phyloP scores from a whole-genome alignment of 2,329 filamentous ascomycete genomes.

The Exophiala mesophila region DNA sequence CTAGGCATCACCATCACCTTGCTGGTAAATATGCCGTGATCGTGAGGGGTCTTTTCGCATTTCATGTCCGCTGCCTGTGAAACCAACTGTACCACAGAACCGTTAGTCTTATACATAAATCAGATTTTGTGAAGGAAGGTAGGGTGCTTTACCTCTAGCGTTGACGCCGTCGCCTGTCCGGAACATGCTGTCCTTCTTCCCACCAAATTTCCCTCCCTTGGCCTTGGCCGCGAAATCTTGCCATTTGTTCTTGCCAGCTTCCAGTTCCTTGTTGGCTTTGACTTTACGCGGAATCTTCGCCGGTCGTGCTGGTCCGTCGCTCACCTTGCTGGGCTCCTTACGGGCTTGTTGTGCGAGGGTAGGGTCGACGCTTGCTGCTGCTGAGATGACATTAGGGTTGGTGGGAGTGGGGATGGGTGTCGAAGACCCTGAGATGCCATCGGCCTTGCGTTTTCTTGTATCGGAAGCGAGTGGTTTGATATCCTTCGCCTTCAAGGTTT shows the following conservation, averaged over 20 bases:
- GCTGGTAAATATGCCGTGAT: conserved; percentile 78
- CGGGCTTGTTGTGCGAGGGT: conserved; percentile 60
- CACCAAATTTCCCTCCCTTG: conserved; percentile 53
- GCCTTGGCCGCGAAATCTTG: conserved; percentile 81
- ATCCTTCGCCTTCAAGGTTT: conserved; percentile 76
- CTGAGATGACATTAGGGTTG: conserved; percentile 57
- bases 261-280: conserved; percentile 87
- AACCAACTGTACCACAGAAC: conserved; percentile 66
- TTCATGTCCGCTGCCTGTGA: conserved; percentile 87
- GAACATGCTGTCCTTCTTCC: conserved; percentile 95
- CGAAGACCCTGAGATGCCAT: conserved; percentile 59
- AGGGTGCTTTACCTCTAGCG: conserved; percentile 65
- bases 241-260: conserved; percentile 90
- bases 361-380: conserved; percentile 62
- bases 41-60: conserved; percentile 90
- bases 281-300: conserved; percentile 69
- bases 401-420: conserved; percentile 38
- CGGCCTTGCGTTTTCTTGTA: conserved; percentile 77
- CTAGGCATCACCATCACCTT: conserved; percentile 57
- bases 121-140: conserved; percentile 9
- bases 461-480: conserved; percentile 71
- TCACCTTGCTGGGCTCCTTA: conserved; percentile 59
- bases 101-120: no score
- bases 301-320: conserved; percentile 55
- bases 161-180: conserved; percentile 81